Base-by-base conservation (phyloP, 768 basidiomycete species). In the Pleurotus cornucopiae region DNA sequence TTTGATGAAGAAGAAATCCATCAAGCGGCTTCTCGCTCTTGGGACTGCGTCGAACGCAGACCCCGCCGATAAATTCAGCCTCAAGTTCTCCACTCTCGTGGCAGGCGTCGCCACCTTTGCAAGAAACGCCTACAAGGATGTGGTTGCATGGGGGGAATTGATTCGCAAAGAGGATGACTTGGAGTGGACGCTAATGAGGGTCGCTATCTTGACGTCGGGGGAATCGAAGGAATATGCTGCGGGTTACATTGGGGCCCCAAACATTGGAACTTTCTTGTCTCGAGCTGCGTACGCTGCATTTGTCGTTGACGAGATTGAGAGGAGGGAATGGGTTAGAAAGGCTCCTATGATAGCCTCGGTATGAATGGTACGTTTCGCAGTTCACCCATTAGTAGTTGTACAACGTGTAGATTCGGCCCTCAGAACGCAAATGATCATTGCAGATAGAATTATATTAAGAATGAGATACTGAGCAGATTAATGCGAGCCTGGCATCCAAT, bases 161-260 rank as follows among this genome's bases (percentile, higher is more conserved):
- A 73, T 89, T 37, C 74, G 81, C 9, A 68, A 66, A 12, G 69
- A 79, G 57, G 78, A 77, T 11, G 74, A 78, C 16, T 62, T 88
- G 14, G 79, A 84, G 20, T 90, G 86, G 85, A 90, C 86, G 5
- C 80, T 89, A 45, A 82, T 76, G 26, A 74, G 89, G 34, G 86
- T 91, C 2, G 88, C 88, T 0, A 51, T 88, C 21, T 64, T 91
- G 62, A 84, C 76, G 43, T 75, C 81, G 58, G 70, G 74, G 3
- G 64, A 74, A 21, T 71, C 70, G 12, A 79, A 70, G 59, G 73
- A 73, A 0, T 72, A 82, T 30, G 65, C 80, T 2, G 83, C 78
- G 25, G 89, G 89, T 2, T 88, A 89, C 62, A 69, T 86, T 4
- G 88, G 89, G 2, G 88, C 90, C 60, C 79, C 78, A 13, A 76